Evolutionary conservation across 2,329 filamentous ascomycete genomes (phyloP).

Genomic region (Ceratocystis smalleyi): DNA sequence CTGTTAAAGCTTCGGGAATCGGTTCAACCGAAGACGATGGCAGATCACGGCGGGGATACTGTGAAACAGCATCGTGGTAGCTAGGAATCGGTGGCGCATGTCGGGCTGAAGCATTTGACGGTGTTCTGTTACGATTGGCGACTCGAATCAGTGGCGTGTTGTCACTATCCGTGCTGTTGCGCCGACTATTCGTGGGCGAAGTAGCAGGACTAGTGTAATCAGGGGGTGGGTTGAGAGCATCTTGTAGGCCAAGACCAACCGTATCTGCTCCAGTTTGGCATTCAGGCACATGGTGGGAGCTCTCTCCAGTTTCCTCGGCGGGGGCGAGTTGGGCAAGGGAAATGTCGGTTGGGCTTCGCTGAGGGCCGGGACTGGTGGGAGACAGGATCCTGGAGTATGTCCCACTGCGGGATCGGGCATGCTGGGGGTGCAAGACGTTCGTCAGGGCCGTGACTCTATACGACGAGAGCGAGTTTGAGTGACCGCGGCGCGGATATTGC

Average conservation of each 20-base stretch:
- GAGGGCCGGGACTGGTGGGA: constrained; percentile 74
- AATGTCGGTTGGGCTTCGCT: constrained; percentile 87
- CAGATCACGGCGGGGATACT: constrained; percentile 25
- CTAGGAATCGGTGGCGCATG: constrained; percentile 56
- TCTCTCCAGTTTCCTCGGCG: constrained; percentile 55
- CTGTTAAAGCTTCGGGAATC: constrained; percentile 8
- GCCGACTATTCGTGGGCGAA: constrained; percentile 40
- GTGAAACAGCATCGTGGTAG: constrained; percentile 59
- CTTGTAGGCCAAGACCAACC: constrained; percentile 35
- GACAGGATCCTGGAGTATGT: constrained; percentile 54
- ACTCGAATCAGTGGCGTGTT: constrained; percentile 37
- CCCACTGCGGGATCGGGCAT: constrained; percentile 60
- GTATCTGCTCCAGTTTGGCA: constrained; percentile 19
- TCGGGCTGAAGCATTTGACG: constrained; percentile 31
- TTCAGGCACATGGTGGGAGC: constrained; percentile 33
- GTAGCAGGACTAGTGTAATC: constrained; percentile 53
- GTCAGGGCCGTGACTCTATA: constrained; percentile 24
- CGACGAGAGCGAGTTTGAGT: constrained; percentile 30
- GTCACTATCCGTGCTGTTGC: constrained; percentile 44
- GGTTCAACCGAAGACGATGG: constrained; percentile 6
- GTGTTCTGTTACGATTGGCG: constrained; percentile 35
- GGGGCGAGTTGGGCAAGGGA: constrained; percentile 74
- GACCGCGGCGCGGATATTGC: constrained; percentile 20
- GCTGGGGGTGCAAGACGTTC: constrained; percentile 39
- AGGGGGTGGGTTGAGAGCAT: constrained; percentile 48